Evolutionary conservation across 352 stramenopile species (phyloP).

Genomic region (Thalassiosira mediterranea): DNA sequence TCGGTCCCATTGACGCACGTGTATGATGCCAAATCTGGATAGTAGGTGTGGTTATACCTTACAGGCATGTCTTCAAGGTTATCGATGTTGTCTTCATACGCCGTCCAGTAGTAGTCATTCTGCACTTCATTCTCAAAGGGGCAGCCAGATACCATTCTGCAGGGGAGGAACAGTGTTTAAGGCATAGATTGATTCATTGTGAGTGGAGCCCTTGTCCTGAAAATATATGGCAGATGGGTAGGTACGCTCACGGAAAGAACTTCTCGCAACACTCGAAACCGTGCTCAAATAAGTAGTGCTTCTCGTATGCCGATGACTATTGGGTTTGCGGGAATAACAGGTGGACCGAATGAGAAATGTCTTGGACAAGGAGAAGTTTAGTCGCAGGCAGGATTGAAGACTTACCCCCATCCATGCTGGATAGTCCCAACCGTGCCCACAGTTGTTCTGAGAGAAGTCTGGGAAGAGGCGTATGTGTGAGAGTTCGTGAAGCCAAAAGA

Average conservation of each 20-base stretch:
- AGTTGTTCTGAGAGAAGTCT: conserved; percentile 25
- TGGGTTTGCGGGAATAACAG: too few relatives aligned
- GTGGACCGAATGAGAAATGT: too few relatives aligned
- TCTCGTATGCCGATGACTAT: too few relatives aligned
- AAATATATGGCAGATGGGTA: too few relatives aligned
- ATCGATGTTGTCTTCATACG: conserved; percentile 10
- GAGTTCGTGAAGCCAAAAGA: too few relatives aligned
- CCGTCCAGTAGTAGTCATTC: conserved; percentile 38
- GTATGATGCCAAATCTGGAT: conserved; percentile 20
- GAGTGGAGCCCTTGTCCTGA: too few relatives aligned
- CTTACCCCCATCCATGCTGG: conserved; percentile 48
- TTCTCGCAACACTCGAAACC: conserved; percentile 34
- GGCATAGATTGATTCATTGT: too few relatives aligned
- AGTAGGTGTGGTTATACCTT: conserved; percentile 41
- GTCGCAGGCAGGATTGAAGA: too few relatives aligned
- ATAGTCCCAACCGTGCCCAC: conserved; percentile 39
- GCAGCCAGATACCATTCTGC: conserved; percentile 10
- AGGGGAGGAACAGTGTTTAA: too few relatives aligned
- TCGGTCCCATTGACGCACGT: conserved; percentile 44
- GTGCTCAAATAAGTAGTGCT: conserved; percentile 30
- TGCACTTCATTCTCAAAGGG: conserved; percentile 31
- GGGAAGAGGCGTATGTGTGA: too few relatives aligned
- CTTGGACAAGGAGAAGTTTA: too few relatives aligned
- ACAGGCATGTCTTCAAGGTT: conserved; percentile 19
- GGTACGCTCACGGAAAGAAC: too few relatives aligned